These are phyloP conservation scores for Leucocoprinus leucothites DNA, from an alignment of 768 basidiomycete species.

Conservation along the genomic window DNA sequence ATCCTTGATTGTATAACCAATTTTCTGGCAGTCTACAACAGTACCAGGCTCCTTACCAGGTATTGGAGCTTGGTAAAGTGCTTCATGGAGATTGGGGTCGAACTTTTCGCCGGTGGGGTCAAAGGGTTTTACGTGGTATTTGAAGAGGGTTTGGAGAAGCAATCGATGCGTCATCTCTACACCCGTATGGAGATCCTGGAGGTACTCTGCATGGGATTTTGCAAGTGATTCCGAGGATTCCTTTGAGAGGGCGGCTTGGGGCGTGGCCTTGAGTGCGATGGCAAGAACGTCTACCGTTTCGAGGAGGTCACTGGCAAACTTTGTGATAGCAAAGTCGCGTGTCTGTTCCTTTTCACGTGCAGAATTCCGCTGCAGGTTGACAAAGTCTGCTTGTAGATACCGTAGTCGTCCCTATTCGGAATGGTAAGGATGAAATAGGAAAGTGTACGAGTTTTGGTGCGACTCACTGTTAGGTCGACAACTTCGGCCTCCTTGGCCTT, in stretches of 20 bases:
- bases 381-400: constrained; percentile 92
- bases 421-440: constrained; percentile 11
- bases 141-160: constrained; percentile 84
- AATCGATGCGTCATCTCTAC: constrained; percentile 91
- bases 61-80: constrained; percentile 88
- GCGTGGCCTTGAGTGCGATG: constrained; percentile 81
- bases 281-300: constrained; percentile 89
- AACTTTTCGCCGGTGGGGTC: constrained; percentile 92
- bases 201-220: constrained; percentile 57
- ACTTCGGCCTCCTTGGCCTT: constrained; percentile 80
- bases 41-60: constrained; percentile 89
- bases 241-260: constrained; percentile 40
- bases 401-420: constrained; percentile 72
- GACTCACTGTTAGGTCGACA: constrained; percentile 78
- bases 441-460: constrained; percentile 10
- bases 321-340: constrained; percentile 88
- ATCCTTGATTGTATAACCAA: constrained; percentile 92
- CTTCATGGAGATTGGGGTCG: constrained; percentile 95
- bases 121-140: constrained; percentile 89
- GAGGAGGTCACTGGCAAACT: constrained; percentile 86
- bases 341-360: constrained; percentile 90
- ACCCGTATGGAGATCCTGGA: constrained; percentile 76
- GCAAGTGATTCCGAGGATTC: constrained; percentile 22
- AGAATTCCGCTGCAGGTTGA: constrained; percentile 91
- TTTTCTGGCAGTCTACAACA: constrained; percentile 87